A percentile compares a stretch with the other conserved stretches of the same genome.
These are phyloP conservation scores for Alternaria infectoria DNA, from an alignment of 2,329 filamentous ascomycete genomes.

Conservation along the genomic window DNA sequence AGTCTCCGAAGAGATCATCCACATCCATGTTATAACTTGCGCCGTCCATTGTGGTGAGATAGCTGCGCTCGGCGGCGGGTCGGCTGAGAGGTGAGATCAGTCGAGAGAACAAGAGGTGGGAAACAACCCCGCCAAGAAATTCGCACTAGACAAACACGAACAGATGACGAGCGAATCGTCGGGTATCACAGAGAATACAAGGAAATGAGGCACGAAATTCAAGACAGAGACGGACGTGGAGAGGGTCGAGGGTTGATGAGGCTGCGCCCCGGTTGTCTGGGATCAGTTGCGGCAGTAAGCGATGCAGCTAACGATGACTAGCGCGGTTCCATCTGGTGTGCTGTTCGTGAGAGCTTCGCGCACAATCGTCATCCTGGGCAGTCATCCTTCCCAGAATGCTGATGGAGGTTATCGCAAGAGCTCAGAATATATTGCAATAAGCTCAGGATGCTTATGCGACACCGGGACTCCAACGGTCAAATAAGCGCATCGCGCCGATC, in stretches of 20 bases:
- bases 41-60: conserved; percentile 60
- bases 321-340: conserved; percentile 17
- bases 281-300: conserved; percentile 14
- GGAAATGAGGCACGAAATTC: neutral
- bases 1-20: conserved; percentile 57
- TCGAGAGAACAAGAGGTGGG: neutral
- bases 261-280: conserved; percentile 12
- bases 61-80: neutral
- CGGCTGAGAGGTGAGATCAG: neutral
- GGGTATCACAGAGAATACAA: conserved; percentile 31
- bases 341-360: conserved; percentile 29
- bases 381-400: neutral
- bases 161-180: conserved; percentile 6
- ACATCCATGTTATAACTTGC: conserved; percentile 41
- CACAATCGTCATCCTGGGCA: conserved; percentile 6
- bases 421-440: neutral
- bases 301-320: conserved; percentile 14
- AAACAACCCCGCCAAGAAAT: conserved; percentile 2
- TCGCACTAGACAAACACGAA: neutral
- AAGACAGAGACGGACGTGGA: conserved; percentile 6
- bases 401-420: neutral
- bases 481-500: neutral
- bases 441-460: neutral
- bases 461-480: neutral
- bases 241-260: conserved; percentile 15